These are phyloP conservation scores for Aureobasidium leucospermi DNA, from an alignment of 2,329 filamentous ascomycete genomes.

Conservation along the genomic window DNA sequence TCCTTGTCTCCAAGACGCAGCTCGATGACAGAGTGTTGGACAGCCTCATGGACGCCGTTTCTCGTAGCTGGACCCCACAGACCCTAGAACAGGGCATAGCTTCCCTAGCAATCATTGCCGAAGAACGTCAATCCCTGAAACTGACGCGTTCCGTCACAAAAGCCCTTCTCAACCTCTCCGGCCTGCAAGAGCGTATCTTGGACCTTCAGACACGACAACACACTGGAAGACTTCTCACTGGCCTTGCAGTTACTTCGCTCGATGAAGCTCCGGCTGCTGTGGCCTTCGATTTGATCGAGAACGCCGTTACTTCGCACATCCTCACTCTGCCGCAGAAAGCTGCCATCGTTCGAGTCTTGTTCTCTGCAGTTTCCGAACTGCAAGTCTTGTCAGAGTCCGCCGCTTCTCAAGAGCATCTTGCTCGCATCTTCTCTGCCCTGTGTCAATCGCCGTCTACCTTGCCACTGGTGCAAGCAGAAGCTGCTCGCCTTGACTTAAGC, in stretches of 20 bases:
- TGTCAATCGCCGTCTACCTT: slow-evolving; percentile 29
- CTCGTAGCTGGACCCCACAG: slow-evolving; percentile 65
- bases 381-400: background rate
- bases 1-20: slow-evolving; percentile 75
- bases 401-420: slow-evolving; percentile 23
- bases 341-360: background rate
- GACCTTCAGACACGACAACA: slow-evolving; percentile 58
- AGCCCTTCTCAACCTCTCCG: slow-evolving; percentile 56
- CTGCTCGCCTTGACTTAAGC: slow-evolving; percentile 62
- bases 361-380: slow-evolving; percentile 1
- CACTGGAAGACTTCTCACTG: slow-evolving; percentile 64
- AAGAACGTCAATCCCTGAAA: slow-evolving; percentile 64
- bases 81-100: slow-evolving; percentile 68
- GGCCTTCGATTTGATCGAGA: slow-evolving; percentile 52
- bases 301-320: slow-evolving; percentile 52
- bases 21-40: slow-evolving; percentile 75
- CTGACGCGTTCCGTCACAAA: slow-evolving; percentile 65
- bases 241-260: slow-evolving; percentile 59
- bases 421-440: slow-evolving; percentile 27
- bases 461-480: slow-evolving; percentile 57
- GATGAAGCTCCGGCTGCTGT: slow-evolving; percentile 52
- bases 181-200: slow-evolving; percentile 52
- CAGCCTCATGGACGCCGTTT: slow-evolving; percentile 82
- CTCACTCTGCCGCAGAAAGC: slow-evolving; percentile 53
- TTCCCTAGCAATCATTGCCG: slow-evolving; percentile 73